Conservation (phyloP, 1,284 basidiomycete genomes). For the Marasmius sp. region DNA sequence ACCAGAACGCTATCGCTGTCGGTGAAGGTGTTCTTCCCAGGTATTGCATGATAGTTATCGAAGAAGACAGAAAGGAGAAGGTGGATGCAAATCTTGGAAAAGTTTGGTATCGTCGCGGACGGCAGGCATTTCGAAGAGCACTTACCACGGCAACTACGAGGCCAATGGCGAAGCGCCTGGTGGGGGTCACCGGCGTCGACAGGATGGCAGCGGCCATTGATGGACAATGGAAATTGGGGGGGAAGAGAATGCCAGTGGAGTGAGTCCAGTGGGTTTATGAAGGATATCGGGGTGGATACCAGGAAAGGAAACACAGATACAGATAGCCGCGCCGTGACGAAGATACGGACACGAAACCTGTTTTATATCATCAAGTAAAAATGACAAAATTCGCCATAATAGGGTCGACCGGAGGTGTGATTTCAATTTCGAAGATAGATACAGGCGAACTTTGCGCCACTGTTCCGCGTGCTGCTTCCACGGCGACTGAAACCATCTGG, state of each 20-base stretch:
- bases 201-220: slow-evolving; percentile 3
- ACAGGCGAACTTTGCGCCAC: too few relatives aligned
- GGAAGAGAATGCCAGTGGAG: slow-evolving; percentile 8
- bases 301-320: background rate
- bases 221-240: background rate
- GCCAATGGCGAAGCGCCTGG: slow-evolving; percentile 46
- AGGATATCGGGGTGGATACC: background rate
- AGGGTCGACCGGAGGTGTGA: too few relatives aligned
- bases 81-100: slow-evolving; percentile 34
- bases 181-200: slow-evolving; percentile 39
- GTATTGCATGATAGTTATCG: slow-evolving; percentile 29
- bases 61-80: slow-evolving; percentile 34
- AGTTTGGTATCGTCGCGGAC: slow-evolving; percentile 3
- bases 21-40: slow-evolving; percentile 16
- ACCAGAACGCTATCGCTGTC: slow-evolving; percentile 1
- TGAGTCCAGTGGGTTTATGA: background rate
- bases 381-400: too few relatives aligned
- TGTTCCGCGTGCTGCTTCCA: too few relatives aligned
- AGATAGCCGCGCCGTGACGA: too few relatives aligned
- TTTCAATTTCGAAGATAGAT: too few relatives aligned
- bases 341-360: too few relatives aligned
- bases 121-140: slow-evolving; percentile 10
- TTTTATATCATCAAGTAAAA: too few relatives aligned
- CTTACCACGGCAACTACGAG: slow-evolving; percentile 50
- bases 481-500: too few relatives aligned